Base-by-base conservation (phyloP, 768 basidiomycete species). In the Pleurotus citrinopileatus region DNA sequence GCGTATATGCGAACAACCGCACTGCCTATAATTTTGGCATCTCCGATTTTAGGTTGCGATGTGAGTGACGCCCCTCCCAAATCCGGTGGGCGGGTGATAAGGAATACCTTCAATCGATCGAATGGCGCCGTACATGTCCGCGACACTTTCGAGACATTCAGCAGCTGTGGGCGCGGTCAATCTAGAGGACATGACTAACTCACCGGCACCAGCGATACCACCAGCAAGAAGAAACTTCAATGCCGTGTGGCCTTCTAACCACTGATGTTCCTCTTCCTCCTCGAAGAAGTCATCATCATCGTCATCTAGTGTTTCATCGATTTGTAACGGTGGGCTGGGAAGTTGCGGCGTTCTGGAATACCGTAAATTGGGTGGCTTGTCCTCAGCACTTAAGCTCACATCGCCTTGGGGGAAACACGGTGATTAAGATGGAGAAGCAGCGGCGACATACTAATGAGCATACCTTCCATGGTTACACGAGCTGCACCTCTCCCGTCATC, bases 51-150 rank as follows among this genome's bases (percentile, higher is more conserved):
- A 47, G 77, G 71, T 61, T 72, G 73, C 8, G 74, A 68, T 20
- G 72, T 65, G 29, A 81, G 58, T 4, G 75, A 59, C 17, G 80
- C 62, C 10, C 83, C 86, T 19, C 83, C 82, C 22, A 88, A 78
- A 62, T 91, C 87, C 61, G 86, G 86, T 29, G 87, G 76, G 54
- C 91, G 80, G 22, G 97, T 98, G 57, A 98, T 98, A 55, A 99
- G 79, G 69, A 97, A 98, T 53, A 99, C 82, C 69, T 96, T 99
- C 47, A 99, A 76, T 52, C 97, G 85, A 73, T 99, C 97, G 60
- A 98, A 98, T 0, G 97, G 97, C 4, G 97, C 97, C 0, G 97
- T 99, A 56, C 92, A 94, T 42, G 95, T 91, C 61, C 97, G 81
- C 12, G 96, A 98, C 25, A 98, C 97, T 97, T 62, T 19, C 28